Base-by-base conservation (phyloP, 2,329 filamentous ascomycete genomes). In the Pseudonectria buxi region DNA sequence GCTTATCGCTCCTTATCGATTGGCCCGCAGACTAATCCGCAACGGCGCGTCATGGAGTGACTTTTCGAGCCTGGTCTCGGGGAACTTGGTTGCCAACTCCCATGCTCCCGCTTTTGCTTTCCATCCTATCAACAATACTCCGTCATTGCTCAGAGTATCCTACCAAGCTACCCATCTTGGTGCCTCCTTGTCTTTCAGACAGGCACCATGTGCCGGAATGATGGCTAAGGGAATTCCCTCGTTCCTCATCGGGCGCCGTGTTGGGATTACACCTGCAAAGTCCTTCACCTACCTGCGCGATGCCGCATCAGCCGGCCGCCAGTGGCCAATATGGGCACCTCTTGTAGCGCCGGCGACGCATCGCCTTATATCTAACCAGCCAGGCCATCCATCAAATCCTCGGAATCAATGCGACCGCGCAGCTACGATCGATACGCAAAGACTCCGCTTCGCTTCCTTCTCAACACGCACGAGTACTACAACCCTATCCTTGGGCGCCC, bases 1-100 rank as follows among this genome's bases (percentile, higher is more conserved):
- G 39, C 48, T 57, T 65, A 64, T 65, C 62, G 45, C n/a, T 4
- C 43, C 58, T 59, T 63, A 64, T 64, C 61, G 40, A 61, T 63
- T 63, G 57, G 61, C 24, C 38, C 32, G 14, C 27, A 27, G 22
- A 22, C 24, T 15, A 22, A 35, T 33, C 35, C 30, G 37, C 43
- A 44, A 43, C 46, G 47, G 55, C 58, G 61, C 61, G 61, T 63
- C 61, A 63, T 62, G 57, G 51, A 58, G 36, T 50, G 50, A 52
- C 51, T 58, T 57, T 57, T 56, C 44, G 36, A 29, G 36, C 33
- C 18, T 22, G 18, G 18, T 22, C 9, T 22, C n/a, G n/a, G 30
- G 14, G 11, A 14, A 16, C 7, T 18, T 31, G 37, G 32, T 36
- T 43, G 40, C 45, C 38, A 44, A 42, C 49, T 37, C 37, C 41